Evolutionary conservation across 148 eudicot species (phyloP).

Genomic region (Rhododendron ferrugineum): DNA sequence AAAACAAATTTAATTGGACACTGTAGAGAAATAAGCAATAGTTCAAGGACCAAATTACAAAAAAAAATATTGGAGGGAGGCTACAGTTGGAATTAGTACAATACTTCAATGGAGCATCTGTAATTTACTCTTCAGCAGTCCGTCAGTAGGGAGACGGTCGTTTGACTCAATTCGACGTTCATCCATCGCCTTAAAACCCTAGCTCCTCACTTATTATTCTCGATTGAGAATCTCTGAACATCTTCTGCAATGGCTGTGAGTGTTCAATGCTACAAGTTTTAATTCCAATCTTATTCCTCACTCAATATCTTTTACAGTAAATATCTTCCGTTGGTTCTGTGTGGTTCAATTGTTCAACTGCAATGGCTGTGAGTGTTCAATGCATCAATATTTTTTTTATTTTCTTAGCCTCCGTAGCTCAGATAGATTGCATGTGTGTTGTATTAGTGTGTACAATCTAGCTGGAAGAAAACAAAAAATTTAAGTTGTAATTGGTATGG

Average conservation of each 20-base stretch:
- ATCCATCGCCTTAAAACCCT: not conserved
- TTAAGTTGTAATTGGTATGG: not conserved
- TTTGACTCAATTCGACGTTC: not conserved
- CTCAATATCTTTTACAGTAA: not conserved
- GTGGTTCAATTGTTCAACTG: too few relatives aligned
- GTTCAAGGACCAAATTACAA: not conserved
- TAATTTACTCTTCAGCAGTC: not conserved
- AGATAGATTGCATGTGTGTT: not conserved
- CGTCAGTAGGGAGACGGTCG: not conserved
- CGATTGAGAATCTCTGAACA: not conserved
- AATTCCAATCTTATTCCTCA: not conserved
- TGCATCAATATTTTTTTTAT: not conserved
- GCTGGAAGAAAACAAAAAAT: not conserved
- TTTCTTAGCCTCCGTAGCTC: too few relatives aligned
- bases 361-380: too few relatives aligned
- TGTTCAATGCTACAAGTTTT: not conserved
- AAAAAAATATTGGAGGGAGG: not conserved
- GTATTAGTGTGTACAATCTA: not conserved
- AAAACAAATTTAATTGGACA: not conserved
- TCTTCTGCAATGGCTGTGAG: slow-evolving; percentile 14
- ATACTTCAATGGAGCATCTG: not conserved
- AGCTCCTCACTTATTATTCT: not conserved
- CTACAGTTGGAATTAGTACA: not conserved
- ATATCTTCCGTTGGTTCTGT: too few relatives aligned
- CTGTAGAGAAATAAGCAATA: not conserved